These are phyloP conservation scores for Arachnomyces sp. DNA, from an alignment of 2,329 filamentous ascomycete species.

Conservation along the genomic window DNA sequence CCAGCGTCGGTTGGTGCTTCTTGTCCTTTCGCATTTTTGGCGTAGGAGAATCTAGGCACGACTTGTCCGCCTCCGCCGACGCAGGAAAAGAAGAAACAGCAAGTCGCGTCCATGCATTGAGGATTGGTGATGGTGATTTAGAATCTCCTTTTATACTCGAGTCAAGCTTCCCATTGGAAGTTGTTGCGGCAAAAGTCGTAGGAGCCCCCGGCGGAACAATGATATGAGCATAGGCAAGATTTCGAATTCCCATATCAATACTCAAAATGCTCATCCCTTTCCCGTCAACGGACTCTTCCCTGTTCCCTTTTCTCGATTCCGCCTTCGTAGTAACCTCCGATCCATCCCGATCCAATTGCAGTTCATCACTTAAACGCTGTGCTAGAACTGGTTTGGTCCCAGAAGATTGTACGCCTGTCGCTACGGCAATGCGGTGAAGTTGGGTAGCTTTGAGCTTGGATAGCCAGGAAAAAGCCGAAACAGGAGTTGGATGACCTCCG, in stretches of 20 bases:
- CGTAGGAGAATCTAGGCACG: not conserved
- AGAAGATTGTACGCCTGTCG: constrained; percentile 52
- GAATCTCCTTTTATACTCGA: constrained; percentile 16
- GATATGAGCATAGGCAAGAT: constrained; percentile 66
- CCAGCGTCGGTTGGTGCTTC: constrained; percentile 3
- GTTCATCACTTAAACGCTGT: constrained; percentile 38
- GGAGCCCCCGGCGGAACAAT: constrained; percentile 23
- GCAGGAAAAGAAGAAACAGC: constrained; percentile 22
- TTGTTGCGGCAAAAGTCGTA: no score
- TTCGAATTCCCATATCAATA: constrained; percentile 78
- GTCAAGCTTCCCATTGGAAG: not conserved
- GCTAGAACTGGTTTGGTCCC: constrained; percentile 54
- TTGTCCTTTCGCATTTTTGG: constrained; percentile 1
- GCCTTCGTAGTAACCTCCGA: no score
- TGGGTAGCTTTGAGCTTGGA: constrained; percentile 43
- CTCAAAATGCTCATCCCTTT: constrained; percentile 53
- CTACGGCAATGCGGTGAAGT: constrained; percentile 53
- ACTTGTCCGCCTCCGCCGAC: constrained; percentile 1
- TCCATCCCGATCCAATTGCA: constrained; percentile 11
- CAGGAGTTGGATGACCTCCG: not conserved
- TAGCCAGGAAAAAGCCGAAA: constrained; percentile 22
- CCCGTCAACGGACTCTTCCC: not conserved
- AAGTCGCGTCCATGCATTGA: constrained; percentile 38
- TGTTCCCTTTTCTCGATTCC: constrained; percentile 1
- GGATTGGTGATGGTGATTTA: constrained; percentile 11